Percentiles rank a stretch among this genome's conserved stretches.
Evolutionary conservation across 1,284 basidiomycete species (phyloP).

Genomic region (Coniferiporia sulphurascens): DNA sequence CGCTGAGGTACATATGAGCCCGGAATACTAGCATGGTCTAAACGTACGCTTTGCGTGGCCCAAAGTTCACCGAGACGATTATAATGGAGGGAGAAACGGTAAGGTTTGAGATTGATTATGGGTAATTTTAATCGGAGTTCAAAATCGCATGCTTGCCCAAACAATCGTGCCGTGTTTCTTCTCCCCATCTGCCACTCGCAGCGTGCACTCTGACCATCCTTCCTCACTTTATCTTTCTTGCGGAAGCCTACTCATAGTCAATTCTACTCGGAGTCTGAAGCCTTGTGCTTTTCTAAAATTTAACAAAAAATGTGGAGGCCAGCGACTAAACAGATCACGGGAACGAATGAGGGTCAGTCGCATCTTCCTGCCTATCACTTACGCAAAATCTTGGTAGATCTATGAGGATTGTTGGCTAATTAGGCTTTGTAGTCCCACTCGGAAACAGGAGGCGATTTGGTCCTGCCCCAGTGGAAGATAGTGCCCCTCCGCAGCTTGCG

Average conservation of each 20-base stretch:
- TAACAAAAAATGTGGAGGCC: slow-evolving; percentile 74
- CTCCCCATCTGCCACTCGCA: slow-evolving; percentile 12
- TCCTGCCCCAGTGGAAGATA: slow-evolving; percentile 72
- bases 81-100: background rate
- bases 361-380: slow-evolving; percentile 7
- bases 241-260: background rate
- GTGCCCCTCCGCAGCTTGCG: slow-evolving; percentile 73
- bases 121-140: slow-evolving; percentile 2
- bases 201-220: background rate
- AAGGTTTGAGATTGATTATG: background rate
- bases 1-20: too few relatives aligned
- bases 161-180: background rate
- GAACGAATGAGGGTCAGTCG: slow-evolving; percentile 71
- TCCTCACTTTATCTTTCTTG: background rate
- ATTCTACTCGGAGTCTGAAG: background rate
- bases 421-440: slow-evolving; percentile 52
- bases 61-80: background rate
- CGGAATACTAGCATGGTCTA: too few relatives aligned
- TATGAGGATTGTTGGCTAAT: slow-evolving; percentile 8
- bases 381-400: background rate
- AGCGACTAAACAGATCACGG: slow-evolving; percentile 76
- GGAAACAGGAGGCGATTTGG: slow-evolving; percentile 87
- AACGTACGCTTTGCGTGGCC: too few relatives aligned
- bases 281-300: background rate
- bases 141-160: background rate